phyloP scores from a whole-genome alignment of 352 stramenopile species.

The Phytophthora chlamydospora region DNA sequence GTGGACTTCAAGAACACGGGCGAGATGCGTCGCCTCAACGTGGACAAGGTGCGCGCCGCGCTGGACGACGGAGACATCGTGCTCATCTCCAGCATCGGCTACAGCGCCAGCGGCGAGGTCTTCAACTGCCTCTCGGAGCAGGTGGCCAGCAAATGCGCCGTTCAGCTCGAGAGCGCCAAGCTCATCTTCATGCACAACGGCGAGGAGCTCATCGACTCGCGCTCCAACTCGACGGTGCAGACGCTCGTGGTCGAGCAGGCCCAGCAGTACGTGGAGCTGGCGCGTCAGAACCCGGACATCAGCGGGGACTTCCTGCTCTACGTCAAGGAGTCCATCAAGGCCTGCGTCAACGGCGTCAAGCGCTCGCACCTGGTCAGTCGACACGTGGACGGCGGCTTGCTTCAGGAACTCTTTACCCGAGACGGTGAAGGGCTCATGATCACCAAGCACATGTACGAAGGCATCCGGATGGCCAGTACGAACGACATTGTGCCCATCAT shows the following conservation, averaged over 20 bases:
- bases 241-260: conserved; percentile 83
- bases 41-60: conserved; percentile 89
- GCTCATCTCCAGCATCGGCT: conserved; percentile 95
- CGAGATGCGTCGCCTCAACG: conserved; percentile 95
- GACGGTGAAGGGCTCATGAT: conserved; percentile 97
- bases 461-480: conserved; percentile 91
- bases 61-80: conserved; percentile 96
- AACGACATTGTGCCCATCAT: conserved; percentile 93
- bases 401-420: conserved; percentile 98
- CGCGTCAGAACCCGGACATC: conserved; percentile 60
- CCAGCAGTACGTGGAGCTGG: conserved; percentile 82
- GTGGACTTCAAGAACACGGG: conserved; percentile 93
- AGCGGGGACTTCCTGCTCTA: conserved; percentile 83
- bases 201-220: conserved; percentile 85
- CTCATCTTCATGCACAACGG: conserved; percentile 92
- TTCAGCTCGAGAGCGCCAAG: conserved; percentile 86
- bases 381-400: conserved; percentile 88
- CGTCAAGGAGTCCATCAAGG: conserved; percentile 84
- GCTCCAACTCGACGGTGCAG: conserved; percentile 80
- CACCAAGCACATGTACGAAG: conserved; percentile 97
- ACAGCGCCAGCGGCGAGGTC: conserved; percentile 95
- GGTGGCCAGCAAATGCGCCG: conserved; percentile 86
- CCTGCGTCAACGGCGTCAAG: conserved; percentile 85
- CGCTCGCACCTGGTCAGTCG: conserved; percentile 87
- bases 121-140: conserved; percentile 92